Conservation (phyloP, 139 green algal genomes). For the Pedinophyceae sp. region DNA sequence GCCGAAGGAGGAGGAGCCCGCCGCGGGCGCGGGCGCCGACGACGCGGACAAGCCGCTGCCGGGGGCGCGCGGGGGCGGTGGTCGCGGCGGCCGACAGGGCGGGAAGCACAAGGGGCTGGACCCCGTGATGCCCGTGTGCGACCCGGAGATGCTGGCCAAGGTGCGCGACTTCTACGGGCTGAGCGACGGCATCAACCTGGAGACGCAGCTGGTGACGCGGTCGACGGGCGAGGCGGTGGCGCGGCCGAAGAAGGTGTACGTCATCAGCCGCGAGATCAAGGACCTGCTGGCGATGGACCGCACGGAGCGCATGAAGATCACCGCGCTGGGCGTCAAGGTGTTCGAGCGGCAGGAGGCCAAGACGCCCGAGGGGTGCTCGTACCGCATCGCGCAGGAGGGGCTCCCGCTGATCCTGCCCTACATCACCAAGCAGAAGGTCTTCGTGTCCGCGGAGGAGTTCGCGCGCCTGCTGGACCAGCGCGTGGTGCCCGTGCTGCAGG, state of each 20-base stretch:
- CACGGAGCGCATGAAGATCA: constrained; percentile 54
- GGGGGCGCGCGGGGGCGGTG: constrained; percentile 11
- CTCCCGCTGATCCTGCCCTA: constrained; percentile 60
- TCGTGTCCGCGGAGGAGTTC: constrained; percentile 32
- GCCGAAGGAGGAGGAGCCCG: constrained; percentile 1
- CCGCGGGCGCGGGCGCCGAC: neutral
- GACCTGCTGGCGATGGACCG: constrained; percentile 51
- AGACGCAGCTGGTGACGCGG: constrained; percentile 40
- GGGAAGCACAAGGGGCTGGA: constrained; percentile 21
- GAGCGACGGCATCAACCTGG: constrained; percentile 13
- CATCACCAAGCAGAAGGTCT: constrained; percentile 46
- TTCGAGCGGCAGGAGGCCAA: constrained; percentile 71
- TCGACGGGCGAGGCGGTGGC: constrained; percentile 19
- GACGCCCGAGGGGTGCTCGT: constrained; percentile 50
- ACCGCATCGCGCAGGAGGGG: constrained; percentile 75
- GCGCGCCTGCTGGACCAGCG: constrained; percentile 1
- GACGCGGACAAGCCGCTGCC: constrained; percentile 3
- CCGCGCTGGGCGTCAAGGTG: constrained; percentile 64
- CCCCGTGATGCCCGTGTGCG: constrained; percentile 33
- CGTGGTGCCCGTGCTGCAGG: constrained; percentile 11
- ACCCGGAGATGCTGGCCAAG: constrained; percentile 16
- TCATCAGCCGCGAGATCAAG: constrained; percentile 24
- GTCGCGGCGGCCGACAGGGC: neutral
- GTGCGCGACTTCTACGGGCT: constrained; percentile 61
- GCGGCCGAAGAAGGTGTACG: constrained; percentile 49